Evolutionary conservation across 257 asterid species (phyloP).

Genomic region (Pogostemon cablin): DNA sequence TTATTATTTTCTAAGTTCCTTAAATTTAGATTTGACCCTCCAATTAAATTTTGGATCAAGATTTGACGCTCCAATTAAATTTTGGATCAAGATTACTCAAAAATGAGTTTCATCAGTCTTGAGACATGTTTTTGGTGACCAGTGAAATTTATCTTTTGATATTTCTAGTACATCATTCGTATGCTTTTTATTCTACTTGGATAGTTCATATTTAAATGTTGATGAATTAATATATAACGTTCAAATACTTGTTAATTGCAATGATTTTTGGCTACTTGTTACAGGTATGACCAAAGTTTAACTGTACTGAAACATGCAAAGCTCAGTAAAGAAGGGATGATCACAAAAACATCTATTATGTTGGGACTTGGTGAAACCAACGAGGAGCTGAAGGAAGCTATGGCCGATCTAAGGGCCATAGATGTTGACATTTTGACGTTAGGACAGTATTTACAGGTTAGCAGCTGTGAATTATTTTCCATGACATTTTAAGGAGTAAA

Average conservation of each 20-base stretch:
- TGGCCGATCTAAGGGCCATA: slow-evolving; percentile 89
- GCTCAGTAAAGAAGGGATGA: slow-evolving; percentile 78
- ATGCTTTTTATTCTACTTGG: not conserved
- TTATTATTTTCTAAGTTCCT: not conserved
- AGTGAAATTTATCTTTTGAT: not conserved
- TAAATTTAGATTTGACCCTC: not conserved
- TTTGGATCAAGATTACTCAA: not conserved
- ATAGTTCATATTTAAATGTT: slow-evolving; percentile 4
- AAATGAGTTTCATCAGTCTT: not conserved
- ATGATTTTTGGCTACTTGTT: slow-evolving; percentile 31
- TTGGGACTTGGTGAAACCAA: slow-evolving; percentile 98
- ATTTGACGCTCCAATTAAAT: not conserved
- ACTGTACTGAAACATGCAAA: slow-evolving; percentile 90
- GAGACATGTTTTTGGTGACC: not conserved
- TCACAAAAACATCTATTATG: slow-evolving; percentile 93
- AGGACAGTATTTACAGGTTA: slow-evolving; percentile 95
- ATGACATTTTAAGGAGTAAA: not conserved
- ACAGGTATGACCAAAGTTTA: slow-evolving; percentile 91
- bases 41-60: not conserved
- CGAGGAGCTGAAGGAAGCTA: slow-evolving; percentile 86
- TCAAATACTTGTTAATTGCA: slow-evolving; percentile 12
- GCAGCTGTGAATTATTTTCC: slow-evolving; percentile 16
- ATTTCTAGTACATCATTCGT: not conserved
- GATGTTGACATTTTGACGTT: slow-evolving; percentile 90
- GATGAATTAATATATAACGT: not conserved